Conservation (phyloP, 108 stramenopile genomes). For the Cyclotella cryptica region DNA sequence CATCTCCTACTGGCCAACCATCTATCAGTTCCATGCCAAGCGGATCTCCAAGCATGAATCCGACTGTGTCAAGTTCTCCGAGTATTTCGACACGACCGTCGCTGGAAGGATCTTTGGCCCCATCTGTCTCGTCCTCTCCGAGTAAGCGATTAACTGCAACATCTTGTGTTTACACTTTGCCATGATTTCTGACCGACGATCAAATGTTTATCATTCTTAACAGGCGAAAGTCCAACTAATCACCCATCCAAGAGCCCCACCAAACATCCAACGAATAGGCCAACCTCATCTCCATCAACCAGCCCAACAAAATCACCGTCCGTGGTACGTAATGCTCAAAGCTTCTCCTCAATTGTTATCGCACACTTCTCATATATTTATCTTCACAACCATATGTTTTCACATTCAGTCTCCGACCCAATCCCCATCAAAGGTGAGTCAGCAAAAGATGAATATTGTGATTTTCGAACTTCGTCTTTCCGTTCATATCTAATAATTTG, state of each 20-base stretch:
- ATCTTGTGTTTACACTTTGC: neutral
- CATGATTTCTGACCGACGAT: neutral
- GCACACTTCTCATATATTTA: too few relatives aligned
- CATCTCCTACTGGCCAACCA: neutral
- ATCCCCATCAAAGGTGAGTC: too few relatives aligned
- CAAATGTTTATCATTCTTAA: neutral
- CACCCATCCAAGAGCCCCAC: slow-evolving; percentile 13
- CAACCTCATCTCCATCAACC: slow-evolving; percentile 12
- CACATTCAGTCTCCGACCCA: too few relatives aligned
- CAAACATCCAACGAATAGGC: slow-evolving; percentile 4
- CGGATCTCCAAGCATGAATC: neutral
- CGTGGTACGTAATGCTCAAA: too few relatives aligned
- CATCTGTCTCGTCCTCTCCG: slow-evolving; percentile 6
- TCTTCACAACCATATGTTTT: too few relatives aligned
- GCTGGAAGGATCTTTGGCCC: slow-evolving; percentile 3
- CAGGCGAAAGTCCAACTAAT: slow-evolving; percentile 17
- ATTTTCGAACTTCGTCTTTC: too few relatives aligned
- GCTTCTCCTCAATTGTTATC: too few relatives aligned
- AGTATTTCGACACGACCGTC: neutral
- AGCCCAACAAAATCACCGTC: neutral
- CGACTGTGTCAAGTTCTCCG: neutral
- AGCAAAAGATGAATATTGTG: too few relatives aligned
- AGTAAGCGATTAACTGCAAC: neutral
- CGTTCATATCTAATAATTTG: too few relatives aligned
- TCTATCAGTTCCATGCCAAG: slow-evolving; percentile 4